These are phyloP conservation scores for Yamadazyma jaroonii DNA, from an alignment of 1,139 yeast genomes.

Conservation along the genomic window DNA sequence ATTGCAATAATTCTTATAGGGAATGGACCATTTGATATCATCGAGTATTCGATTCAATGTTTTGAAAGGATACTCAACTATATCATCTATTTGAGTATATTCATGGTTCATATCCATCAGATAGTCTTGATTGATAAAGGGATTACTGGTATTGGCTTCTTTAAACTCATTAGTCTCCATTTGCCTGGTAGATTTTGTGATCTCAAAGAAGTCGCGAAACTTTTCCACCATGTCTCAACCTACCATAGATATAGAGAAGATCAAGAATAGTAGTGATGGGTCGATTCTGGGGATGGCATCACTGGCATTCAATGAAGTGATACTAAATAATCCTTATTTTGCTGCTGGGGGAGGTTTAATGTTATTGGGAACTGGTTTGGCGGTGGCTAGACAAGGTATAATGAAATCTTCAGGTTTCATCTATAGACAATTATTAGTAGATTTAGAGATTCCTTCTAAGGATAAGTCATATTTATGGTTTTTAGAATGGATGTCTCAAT, in stretches of 20 bases:
- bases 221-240: slow-evolving; percentile 8
- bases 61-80: slow-evolving; percentile 43
- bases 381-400: slow-evolving; percentile 71
- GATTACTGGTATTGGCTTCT: slow-evolving; percentile 11
- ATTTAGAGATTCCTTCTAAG: slow-evolving; percentile 88
- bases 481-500: slow-evolving; percentile 91
- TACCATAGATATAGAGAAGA: slow-evolving; percentile 35
- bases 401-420: slow-evolving; percentile 62
- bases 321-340: slow-evolving; percentile 82
- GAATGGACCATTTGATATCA: slow-evolving; percentile 51
- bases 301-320: slow-evolving; percentile 49
- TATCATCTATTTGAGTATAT: slow-evolving; percentile 14
- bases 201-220: not conserved
- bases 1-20: slow-evolving; percentile 19
- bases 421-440: slow-evolving; percentile 83
- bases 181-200: not conserved
- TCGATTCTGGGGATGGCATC: slow-evolving; percentile 30
- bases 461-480: slow-evolving; percentile 96
- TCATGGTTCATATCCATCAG: slow-evolving; percentile 9
- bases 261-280: slow-evolving; percentile 38
- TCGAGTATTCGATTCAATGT: slow-evolving; percentile 66
- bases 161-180: no score
- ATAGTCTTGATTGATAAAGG: slow-evolving; percentile 17
- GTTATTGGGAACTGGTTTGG: slow-evolving; percentile 86
- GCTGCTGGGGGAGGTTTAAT: slow-evolving; percentile 98